Evolutionary conservation across 306 rosid genomes (phyloP).

Genomic region (Astragalus membranaceus): DNA sequence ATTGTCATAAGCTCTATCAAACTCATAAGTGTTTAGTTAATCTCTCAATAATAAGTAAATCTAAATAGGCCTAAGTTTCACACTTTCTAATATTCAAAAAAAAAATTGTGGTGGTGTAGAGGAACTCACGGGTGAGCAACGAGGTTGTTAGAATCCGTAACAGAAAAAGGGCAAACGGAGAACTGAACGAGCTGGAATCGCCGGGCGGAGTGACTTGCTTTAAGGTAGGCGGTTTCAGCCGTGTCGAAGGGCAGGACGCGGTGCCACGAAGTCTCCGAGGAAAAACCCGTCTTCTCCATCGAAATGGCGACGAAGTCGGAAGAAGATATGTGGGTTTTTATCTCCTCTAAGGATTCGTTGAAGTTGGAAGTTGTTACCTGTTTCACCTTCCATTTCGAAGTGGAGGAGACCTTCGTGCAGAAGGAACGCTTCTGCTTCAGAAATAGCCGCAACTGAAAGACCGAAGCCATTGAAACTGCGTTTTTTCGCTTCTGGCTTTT

Average conservation of each 20-base stretch:
- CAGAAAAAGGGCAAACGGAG: conserved; percentile 78
- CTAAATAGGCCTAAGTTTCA: neutral
- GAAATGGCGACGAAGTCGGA: conserved; percentile 76
- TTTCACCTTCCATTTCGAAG: conserved; percentile 52
- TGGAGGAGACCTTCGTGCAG: conserved; percentile 21
- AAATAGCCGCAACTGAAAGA: neutral
- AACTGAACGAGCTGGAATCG: conserved; percentile 77
- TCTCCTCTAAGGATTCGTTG: conserved; percentile 42
- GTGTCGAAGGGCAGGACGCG: conserved; percentile 65
- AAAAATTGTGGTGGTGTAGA: neutral
- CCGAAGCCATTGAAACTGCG: conserved; percentile 23
- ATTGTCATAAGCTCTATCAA: too few species aligned
- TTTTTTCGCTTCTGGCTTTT: neutral
- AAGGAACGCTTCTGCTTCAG: conserved; percentile 37
- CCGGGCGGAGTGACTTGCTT: conserved; percentile 63
- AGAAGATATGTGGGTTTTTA: conserved; percentile 37
- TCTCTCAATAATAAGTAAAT: too few species aligned
- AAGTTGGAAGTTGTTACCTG: conserved; percentile 68
- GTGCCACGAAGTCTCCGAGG: conserved; percentile 54
- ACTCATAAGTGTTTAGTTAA: too few species aligned
- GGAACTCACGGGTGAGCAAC: conserved; percentile 70
- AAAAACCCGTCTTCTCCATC: conserved; percentile 62
- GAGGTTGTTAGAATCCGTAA: conserved; percentile 38
- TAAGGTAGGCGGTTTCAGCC: conserved; percentile 50
- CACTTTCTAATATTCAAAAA: neutral